Conservation (phyloP, 106 monocot genomes). For the Cymbidium sinense region DNA sequence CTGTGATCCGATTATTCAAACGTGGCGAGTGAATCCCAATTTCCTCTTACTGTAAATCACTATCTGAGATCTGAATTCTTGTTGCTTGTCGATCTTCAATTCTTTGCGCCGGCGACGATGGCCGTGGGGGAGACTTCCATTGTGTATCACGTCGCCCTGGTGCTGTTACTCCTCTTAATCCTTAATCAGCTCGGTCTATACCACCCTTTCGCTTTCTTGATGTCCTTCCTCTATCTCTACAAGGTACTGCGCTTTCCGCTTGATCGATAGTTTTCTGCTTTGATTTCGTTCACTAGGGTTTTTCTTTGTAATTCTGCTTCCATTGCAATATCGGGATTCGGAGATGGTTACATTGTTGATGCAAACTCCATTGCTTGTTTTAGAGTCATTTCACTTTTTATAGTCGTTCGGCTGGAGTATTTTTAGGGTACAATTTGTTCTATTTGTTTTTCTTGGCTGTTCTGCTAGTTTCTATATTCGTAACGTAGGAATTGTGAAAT, state of each 20-base stretch:
- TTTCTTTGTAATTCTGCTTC: too few species aligned
- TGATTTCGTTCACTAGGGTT: background rate
- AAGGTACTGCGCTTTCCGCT: background rate
- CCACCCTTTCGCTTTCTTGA: slow-evolving; percentile 15
- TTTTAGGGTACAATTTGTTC: too few species aligned
- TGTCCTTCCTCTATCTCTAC: slow-evolving; percentile 13
- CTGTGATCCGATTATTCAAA: background rate
- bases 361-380: too few species aligned
- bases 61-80: background rate
- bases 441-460: too few species aligned
- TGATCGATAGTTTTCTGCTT: background rate
- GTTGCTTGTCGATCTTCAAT: background rate
- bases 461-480: too few species aligned
- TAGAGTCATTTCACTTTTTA: too few species aligned
- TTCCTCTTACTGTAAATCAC: background rate
- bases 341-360: too few species aligned
- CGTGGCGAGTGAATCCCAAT: background rate
- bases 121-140: background rate
- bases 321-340: too few species aligned
- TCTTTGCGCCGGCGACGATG: background rate
- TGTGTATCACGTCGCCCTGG: slow-evolving; percentile 7
- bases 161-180: slow-evolving; percentile 11
- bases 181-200: background rate
- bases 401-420: too few species aligned
- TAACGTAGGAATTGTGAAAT: too few species aligned